Base-by-base conservation (phyloP, 2,329 filamentous ascomycete species). In the Aspergillus sp. region DNA sequence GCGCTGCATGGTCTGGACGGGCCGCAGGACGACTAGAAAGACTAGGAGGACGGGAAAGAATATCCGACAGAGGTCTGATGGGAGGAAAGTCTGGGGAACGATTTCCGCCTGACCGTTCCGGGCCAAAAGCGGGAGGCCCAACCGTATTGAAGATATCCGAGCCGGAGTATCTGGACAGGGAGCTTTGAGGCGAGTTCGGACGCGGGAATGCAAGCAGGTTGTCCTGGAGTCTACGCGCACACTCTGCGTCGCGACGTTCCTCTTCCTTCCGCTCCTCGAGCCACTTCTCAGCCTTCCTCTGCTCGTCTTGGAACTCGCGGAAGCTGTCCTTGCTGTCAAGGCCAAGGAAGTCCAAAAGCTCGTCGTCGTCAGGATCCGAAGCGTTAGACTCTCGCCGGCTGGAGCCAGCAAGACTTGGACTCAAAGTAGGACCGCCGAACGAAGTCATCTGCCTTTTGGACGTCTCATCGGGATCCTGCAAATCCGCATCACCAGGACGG, bases 181-280 rank as follows among this genome's bases (percentile, higher is more conserved):
- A 20, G 35, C 19, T 11, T 13, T 17, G 13, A 17, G 14, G 11
- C 10, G 26, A 22, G 10, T 22, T 34, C 7, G 43, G 30, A 17
- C 32, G 30, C 15, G 39, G 24, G 6, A 38, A 26, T 10, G 47
- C 41, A 35, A 44, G 30, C 39, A 47, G 47, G 29, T 45, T 42
- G 16, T 57, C 48, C 40, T 61, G 55, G 8, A 66, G 44, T 15
- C 39, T 51, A 28, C 56, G 54, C 20, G 63, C 62, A 35, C 58
- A 45, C 38, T 57, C 55, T n/a, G 42, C 58, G 35, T 64, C 61
- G 20, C 43, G 49, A 13, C 49, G 55, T 35, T 58, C 56, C 40
- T 59, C 55, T 32, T 54, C 49, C 26, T 42, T 47, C 12, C 49
- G 49, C 22, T 50, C 36, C 33, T 50, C 29, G 8, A 58, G 39